Evolutionary conservation across 495 filamentous ascomycete genomes (phyloP), one percentile per base, ranked within the genome.

Genomic region (Filosporella fistucella): DNA sequence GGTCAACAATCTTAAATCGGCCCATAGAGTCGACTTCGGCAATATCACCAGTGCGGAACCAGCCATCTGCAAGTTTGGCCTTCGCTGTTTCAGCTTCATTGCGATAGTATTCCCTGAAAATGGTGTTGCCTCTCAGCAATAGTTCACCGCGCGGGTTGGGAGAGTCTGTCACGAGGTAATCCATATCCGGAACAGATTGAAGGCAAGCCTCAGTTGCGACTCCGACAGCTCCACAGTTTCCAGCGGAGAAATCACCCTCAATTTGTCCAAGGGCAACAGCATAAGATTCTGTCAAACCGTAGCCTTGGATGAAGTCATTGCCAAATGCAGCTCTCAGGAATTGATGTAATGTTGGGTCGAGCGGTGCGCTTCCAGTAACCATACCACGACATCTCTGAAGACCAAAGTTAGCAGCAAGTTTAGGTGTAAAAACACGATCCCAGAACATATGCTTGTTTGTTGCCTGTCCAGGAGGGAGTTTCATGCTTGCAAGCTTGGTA

Each of bases 41-140:
- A 36, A 98, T 91, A 58, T 98, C 93, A 17, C 93, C 93, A 1
- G 93, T 96, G 56, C 84, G 83, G 76, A 98, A 96, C 93, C 93
- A 98, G 48, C 93, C 93, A 56, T 97, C 94, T 38, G 82, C 71
- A 14, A 88, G 82, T 33, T 96, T 71, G 8, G 84, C 79, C 66
- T 91, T 91, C 45, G 70, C 68, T 9, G 93, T 97, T 69, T 95
- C 89, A 37, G 82, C 88, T 7, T 83, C 75, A 63, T 94, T 91
- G 67, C 85, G 87, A 71, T 82, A 91, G 68, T 98, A 98, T 58
- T 86, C 86, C 28, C 64, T 62, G 74, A 97, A 96, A 41, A 89
- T 65, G 38, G 79, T 80, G 38, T 80, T 75, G 4, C 91, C 88
- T 41, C 91, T 81, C 48, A 97, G 65, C 17, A 96, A 71, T 32